These are phyloP conservation scores for Umbilicus rupestris DNA, from an alignment of 164 flowering plant genomes.

Conservation along the genomic window DNA sequence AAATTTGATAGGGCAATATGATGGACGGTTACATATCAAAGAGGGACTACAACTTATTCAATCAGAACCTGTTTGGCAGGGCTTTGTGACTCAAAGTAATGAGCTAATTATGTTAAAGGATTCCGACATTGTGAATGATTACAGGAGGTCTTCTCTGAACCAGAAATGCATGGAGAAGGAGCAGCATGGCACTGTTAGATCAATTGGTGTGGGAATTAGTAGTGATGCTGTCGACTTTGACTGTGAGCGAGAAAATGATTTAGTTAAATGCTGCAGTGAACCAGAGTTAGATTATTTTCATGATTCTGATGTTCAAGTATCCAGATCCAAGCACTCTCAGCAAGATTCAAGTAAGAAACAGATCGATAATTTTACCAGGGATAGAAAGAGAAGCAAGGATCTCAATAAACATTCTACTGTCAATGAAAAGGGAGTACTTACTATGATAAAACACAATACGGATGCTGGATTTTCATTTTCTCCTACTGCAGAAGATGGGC, in stretches of 20 bases:
- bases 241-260: conserved; percentile 75
- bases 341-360: conserved; percentile 28
- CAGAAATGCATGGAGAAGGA: conserved; percentile 71
- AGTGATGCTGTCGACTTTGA: conserved; percentile 92
- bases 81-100: conserved; percentile 81
- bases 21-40: conserved; percentile 84
- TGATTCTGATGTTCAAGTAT: conserved; percentile 45
- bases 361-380: conserved; percentile 29
- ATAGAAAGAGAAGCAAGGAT: conserved; percentile 28
- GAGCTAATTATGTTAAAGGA: conserved; percentile 63
- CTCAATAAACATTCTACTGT: conserved; percentile 29
- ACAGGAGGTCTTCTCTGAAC: conserved; percentile 47
- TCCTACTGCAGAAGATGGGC: conserved; percentile 46
- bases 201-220: conserved; percentile 94
- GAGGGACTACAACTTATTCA: conserved; percentile 83
- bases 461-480: conserved; percentile 78
- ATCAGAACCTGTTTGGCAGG: conserved; percentile 95
- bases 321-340: conserved; percentile 31
- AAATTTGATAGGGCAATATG: conserved; percentile 74
- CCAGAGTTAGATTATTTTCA: conserved; percentile 69
- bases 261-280: conserved; percentile 78
- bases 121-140: conserved; percentile 39
- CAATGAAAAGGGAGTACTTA: conserved; percentile 28
- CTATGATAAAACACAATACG: conserved; percentile 22
- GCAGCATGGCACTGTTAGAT: conserved; percentile 90